Evolutionary conservation across 306 rosid genomes (phyloP).

Genomic region (Hylodesmum podocarpum): DNA sequence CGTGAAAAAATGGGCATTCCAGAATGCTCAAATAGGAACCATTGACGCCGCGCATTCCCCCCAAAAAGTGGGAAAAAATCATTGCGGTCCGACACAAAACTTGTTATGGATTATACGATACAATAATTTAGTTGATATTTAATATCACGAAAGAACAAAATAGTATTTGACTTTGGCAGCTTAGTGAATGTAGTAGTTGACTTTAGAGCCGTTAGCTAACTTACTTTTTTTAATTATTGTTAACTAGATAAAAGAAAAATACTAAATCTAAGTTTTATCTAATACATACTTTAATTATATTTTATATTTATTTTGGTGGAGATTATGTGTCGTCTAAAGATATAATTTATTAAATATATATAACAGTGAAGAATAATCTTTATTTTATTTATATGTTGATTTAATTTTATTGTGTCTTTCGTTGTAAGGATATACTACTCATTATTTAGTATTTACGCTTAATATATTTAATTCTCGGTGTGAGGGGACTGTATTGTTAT

Average conservation of each 20-base stretch:
- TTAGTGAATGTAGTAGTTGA: not conserved
- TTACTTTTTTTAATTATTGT: not conserved
- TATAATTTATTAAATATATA: no score
- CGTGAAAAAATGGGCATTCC: constrained; percentile 12
- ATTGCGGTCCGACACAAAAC: not conserved
- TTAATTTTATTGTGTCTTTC: no score
- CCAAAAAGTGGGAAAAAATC: not conserved
- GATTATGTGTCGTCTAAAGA: no score
- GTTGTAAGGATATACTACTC: no score
- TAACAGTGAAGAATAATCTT: no score
- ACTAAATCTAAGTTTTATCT: no score
- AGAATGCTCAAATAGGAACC: not conserved
- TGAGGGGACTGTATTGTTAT: no score
- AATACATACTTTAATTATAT: no score
- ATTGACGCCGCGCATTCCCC: not conserved
- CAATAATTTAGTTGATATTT: not conserved
- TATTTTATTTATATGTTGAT: no score
- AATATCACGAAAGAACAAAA: not conserved
- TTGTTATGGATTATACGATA: not conserved
- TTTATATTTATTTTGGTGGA: no score
- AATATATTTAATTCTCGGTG: no score
- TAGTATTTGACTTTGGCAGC: not conserved
- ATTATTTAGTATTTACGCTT: no score
- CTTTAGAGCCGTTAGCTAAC: not conserved
- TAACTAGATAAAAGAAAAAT: not conserved